Evolutionary conservation across 1,284 basidiomycete genomes (phyloP), one percentile per base, ranked within the genome.

Genomic region (Nidula niveotomentosa): DNA sequence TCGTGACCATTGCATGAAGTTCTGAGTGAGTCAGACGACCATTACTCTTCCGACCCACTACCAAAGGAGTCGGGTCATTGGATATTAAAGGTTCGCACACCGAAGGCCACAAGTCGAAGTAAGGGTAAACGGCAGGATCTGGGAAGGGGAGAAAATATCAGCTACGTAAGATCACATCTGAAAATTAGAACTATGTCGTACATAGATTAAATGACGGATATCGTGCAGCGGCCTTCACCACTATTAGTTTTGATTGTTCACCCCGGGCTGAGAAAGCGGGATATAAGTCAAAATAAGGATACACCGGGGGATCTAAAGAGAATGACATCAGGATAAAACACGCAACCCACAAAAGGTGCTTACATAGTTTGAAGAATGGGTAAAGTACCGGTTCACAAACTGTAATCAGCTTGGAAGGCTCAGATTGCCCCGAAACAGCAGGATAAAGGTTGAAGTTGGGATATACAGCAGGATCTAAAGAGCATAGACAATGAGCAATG

Each of bases 391-490:
- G 23, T 23, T 23, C 23, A 23, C 23, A 23, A 23, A 23, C 23
- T 23, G 23, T 23, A 23, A 23, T 23, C 23, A 23, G 23, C 23
- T 23, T 23, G 23, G 23, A 23, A 3, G 23, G 23, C 2, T 23
- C 23, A 3, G 2, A 3, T 12, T 41, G 12, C 39, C 12, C 39
- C 12, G 45, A 12, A 15, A 33, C 8, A 18, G 65, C 49, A 18
- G 75, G 73, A 57, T 76, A 78, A 13, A 78, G 60, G 34, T 74
- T 66, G 35, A 79, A 68, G 62, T 69, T 48, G 35, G 78, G 77
- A 63, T 80, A 79, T 8, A 68, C 61, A 7, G 67, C 56, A 10
- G 68, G 63, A 56, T 71, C 72, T 69, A 58, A 1, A 41, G 12
- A 41, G 12, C 4, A 33, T 15, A 23, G 36, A 33, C 34, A 17